A percentile compares a stretch with the other conserved stretches of the same genome.
Evolutionary conservation across 495 filamentous ascomycete genomes (phyloP).

Genomic region (Jackrogersella multiformis): DNA sequence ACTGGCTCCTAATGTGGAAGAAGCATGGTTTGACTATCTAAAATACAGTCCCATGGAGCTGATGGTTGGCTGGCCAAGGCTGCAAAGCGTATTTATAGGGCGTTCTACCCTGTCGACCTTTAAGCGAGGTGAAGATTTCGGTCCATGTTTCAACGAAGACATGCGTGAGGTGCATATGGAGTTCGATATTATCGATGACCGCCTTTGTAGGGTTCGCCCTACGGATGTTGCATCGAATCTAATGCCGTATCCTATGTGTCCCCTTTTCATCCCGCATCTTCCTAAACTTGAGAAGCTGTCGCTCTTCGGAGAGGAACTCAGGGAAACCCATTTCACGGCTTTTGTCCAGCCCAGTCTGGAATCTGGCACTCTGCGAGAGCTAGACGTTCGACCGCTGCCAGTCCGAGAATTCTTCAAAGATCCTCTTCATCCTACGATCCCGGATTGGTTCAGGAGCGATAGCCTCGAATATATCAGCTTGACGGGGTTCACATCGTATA

Average conservation of each 20-base stretch:
- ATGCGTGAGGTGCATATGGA: constrained; percentile 36
- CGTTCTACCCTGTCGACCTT: too few species aligned
- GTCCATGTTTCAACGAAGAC: background rate
- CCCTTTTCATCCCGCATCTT: background rate
- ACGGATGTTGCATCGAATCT: too few species aligned
- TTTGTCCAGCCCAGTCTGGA: constrained; percentile 38
- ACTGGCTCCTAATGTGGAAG: constrained; percentile 36
- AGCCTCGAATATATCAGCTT: constrained; percentile 34
- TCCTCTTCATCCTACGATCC: background rate
- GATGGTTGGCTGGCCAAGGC: constrained; percentile 17
- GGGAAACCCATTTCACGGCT: constrained; percentile 5
- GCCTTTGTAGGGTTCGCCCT: too few species aligned
- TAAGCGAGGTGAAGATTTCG: too few species aligned
- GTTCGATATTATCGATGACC: background rate
- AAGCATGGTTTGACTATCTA: constrained; percentile 34
- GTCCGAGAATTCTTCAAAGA: background rate
- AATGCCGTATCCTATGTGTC: too few species aligned
- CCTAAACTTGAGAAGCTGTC: constrained; percentile 36
- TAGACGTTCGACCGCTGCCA: constrained; percentile 35
- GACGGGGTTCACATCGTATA: constrained; percentile 13
- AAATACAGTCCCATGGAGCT: background rate
- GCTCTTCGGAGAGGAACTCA: background rate
- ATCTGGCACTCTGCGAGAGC: constrained; percentile 37
- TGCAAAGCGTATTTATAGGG: constrained; percentile 35
- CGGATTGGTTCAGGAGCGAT: constrained; percentile 37